A percentile compares a stretch with the other conserved stretches of the same genome.
phyloP scores from a whole-genome alignment of 2,329 filamentous ascomycete species.

The Setomelanomma holmii region DNA sequence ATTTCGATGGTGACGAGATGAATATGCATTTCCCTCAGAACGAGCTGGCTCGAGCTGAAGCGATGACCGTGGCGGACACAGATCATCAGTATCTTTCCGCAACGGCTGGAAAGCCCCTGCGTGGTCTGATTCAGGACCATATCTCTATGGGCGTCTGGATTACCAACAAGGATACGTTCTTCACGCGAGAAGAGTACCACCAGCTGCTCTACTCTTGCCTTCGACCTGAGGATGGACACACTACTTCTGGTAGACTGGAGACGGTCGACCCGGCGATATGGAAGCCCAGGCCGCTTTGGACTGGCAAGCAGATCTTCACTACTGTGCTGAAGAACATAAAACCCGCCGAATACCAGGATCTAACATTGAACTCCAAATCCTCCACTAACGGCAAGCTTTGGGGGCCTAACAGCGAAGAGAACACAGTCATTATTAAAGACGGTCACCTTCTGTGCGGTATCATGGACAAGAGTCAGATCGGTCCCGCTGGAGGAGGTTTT shows the following conservation, averaged over 20 bases:
- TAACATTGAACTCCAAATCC: constrained; percentile 81
- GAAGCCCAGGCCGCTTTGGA: constrained; percentile 85
- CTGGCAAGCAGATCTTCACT: constrained; percentile 93
- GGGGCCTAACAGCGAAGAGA: constrained; percentile 78
- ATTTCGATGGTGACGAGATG: constrained; percentile 99
- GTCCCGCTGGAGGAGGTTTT: constrained; percentile 83
- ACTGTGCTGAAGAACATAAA: constrained; percentile 93
- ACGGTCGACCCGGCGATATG: constrained; percentile 81
- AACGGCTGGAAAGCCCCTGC: constrained; percentile 89
- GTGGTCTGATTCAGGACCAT: constrained; percentile 98
- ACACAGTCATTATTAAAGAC: constrained; percentile 79
- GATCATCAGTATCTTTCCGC: constrained; percentile 96
- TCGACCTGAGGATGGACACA: constrained; percentile 88
- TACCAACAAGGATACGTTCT: constrained; percentile 90
- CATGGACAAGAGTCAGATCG: constrained; percentile 94
- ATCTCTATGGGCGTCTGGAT: constrained; percentile 92
- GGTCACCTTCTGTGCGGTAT: constrained; percentile 91
- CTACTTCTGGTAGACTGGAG: constrained; percentile 80
- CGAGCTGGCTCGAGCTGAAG: constrained; percentile 90
- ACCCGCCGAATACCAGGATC: constrained; percentile 74
- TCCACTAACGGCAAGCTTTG: constrained; percentile 81
- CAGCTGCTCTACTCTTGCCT: constrained; percentile 91
- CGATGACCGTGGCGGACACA: constrained; percentile 90
- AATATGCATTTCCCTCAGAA: constrained; percentile 99
- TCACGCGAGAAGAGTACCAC: constrained; percentile 86